phyloP scores from a whole-genome alignment of 2,329 filamentous ascomycete genomes.

The Cucurbitaria berberidis region DNA sequence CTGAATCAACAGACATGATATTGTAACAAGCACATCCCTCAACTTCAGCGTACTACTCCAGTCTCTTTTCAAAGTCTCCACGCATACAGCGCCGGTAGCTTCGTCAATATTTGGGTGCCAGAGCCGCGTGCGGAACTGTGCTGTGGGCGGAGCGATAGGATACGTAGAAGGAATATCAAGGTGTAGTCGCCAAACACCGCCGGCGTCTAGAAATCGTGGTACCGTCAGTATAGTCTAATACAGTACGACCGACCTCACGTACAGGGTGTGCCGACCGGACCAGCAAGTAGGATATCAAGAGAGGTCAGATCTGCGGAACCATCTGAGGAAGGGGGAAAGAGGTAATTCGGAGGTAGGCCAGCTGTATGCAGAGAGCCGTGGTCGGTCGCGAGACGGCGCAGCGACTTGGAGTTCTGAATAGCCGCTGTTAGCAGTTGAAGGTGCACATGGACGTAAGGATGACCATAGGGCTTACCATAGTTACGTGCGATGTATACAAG shows the following conservation, averaged over 20 bases:
- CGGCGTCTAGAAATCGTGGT: constrained; percentile 43
- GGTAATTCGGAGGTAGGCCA: constrained; percentile 66
- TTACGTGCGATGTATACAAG: not conserved
- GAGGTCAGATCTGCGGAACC: constrained; percentile 61
- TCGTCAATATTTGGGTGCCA: constrained; percentile 72
- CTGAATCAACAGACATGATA: constrained; percentile 67
- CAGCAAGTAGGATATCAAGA: constrained; percentile 64
- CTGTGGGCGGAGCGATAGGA: constrained; percentile 60
- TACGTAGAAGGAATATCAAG: constrained; percentile 66
- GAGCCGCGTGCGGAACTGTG: constrained; percentile 65
- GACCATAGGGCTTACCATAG: constrained; percentile 18
- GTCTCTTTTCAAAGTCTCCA: constrained; percentile 69
- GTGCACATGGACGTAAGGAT: not conserved
- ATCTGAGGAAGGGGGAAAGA: constrained; percentile 56
- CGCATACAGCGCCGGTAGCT: constrained; percentile 65
- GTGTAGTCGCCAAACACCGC: constrained; percentile 65
- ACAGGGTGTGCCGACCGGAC: constrained; percentile 65
- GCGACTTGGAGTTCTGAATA: constrained; percentile 54
- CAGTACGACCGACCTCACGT: not conserved
- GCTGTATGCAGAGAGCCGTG: constrained; percentile 62
- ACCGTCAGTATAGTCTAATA: not conserved
- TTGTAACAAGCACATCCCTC: constrained; percentile 64
- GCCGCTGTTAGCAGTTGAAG: constrained; percentile 1
- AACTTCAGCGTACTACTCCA: constrained; percentile 65
- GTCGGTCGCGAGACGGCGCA: constrained; percentile 66